Evolutionary conservation across 768 basidiomycete genomes (phyloP), one percentile per base, ranked within the genome.

Genomic region (Clitopilus hobsonii): DNA sequence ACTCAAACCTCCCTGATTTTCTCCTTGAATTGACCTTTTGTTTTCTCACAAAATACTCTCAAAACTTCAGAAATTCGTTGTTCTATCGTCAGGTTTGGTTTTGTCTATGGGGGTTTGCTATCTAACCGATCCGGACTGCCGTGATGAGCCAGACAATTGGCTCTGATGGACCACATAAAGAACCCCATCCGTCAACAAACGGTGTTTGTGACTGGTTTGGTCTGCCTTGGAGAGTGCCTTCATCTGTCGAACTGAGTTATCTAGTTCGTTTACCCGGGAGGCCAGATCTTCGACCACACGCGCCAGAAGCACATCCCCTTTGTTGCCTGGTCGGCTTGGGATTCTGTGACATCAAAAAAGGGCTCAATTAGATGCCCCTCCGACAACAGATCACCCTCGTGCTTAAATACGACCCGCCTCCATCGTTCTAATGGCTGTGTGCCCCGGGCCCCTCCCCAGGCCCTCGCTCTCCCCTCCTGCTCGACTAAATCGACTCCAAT

Each of bases 361-460:
- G 41, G 32, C 32, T 45, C n/a, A 23, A 18, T 45, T 45, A 20
- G 41, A 45, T 16, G 18, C 22, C 41, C 8, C 41, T 23, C 41
- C 41, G 41, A 45, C 41, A 20, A 45, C 41, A 20, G 18, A 45
- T 45, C 22, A 23, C 10, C 41, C 41, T 45, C 41, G 41, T 45
- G 41, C 41, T 45, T 45, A 45, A 45, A 45, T 45, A 45, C 41
- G 22, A 18, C n/a, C 11, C 22, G 18, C 41, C 41, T 45, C 41
- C 41, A 45, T 18, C 41, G 41, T 45, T n/a, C 41, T 45, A 45
- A 45, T 45, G 41, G 41, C 41, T 45, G 41, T 45, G 41, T 45
- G 41, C 41, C 41, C 41, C 41, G 41, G 41, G 41, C 41, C 41
- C 41, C 41, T 45, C 41, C n/a, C n/a, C 41, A 45, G 41, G 41